Evolutionary conservation across 2,329 filamentous ascomycete species (phyloP).

Genomic region (Xylaria multiplex): DNA sequence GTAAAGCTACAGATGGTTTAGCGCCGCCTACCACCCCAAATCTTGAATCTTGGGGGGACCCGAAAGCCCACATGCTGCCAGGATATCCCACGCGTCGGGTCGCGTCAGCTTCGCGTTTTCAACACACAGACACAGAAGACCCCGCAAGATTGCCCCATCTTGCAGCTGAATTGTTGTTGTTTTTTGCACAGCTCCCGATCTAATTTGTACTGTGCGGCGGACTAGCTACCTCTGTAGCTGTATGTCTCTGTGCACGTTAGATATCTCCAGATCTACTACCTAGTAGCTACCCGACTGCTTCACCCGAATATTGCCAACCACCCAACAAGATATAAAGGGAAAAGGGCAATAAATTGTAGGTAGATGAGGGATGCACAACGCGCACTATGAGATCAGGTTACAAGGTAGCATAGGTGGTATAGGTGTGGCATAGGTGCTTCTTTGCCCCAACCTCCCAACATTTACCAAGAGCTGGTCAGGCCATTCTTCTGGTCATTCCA

Average conservation of each 20-base stretch:
- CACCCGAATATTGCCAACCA: conserved; percentile 13
- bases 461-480: conserved; percentile 17
- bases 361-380: not conserved
- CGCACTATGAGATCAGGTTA: not conserved
- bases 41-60: conserved; percentile 5
- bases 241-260: too few species aligned
- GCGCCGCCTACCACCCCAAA: not conserved
- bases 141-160: conserved; percentile 17
- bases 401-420: not conserved
- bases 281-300: conserved; percentile 1
- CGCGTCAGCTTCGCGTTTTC: conserved; percentile 45
- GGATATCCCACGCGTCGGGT: conserved; percentile 38
- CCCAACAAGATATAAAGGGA: conserved; percentile 7
- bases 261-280: not conserved
- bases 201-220: conserved; percentile 6
- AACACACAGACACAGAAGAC: conserved; percentile 4
- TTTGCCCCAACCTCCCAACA: conserved; percentile 23
- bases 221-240: too few species aligned
- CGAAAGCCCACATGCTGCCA: not conserved
- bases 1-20: not conserved
- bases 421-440: not conserved
- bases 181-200: conserved; percentile 2
- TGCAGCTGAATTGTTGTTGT: conserved; percentile 11
- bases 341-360: not conserved
- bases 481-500: conserved; percentile 27